These are phyloP conservation scores for Cerioporus squamosus DNA, from an alignment of 1,284 basidiomycete genomes.

Conservation along the genomic window DNA sequence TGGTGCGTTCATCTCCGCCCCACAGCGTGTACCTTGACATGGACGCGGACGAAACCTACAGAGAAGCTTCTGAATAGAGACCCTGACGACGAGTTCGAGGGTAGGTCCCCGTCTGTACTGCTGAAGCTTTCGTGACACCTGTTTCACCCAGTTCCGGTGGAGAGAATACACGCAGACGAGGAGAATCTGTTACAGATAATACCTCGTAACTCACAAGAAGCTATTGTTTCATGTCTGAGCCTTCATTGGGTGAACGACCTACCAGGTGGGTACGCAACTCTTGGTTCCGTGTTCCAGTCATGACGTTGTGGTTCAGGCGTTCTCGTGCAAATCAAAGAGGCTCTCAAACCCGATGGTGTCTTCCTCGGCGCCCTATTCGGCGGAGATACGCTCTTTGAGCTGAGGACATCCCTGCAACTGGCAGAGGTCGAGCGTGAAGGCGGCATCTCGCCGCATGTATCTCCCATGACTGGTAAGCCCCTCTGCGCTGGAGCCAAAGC, in stretches of 20 bases:
- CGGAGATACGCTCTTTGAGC: constrained; percentile 96
- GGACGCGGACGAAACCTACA: constrained; percentile 32
- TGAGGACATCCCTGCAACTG: constrained; percentile 89
- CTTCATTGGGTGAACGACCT: constrained; percentile 99
- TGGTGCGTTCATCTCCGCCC: constrained; percentile 43
- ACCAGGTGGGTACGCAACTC: constrained; percentile 66
- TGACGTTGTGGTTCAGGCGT: constrained; percentile 54
- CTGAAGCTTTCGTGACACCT: not conserved
- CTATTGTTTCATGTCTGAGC: constrained; percentile 88
- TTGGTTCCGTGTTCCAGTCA: not conserved
- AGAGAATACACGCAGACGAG: constrained; percentile 79
- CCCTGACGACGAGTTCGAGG: constrained; percentile 74
- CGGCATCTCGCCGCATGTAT: constrained; percentile 93
- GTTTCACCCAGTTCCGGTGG: constrained; percentile 60
- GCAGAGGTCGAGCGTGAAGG: constrained; percentile 96
- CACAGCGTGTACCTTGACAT: not conserved
- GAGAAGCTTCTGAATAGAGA: constrained; percentile 75
- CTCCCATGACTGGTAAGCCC: constrained; percentile 90
- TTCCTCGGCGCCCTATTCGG: constrained; percentile 96
- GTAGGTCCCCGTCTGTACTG: constrained; percentile 42
- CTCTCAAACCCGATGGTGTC: constrained; percentile 90
- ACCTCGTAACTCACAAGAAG: constrained; percentile 82
- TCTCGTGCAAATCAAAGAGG: constrained; percentile 87
- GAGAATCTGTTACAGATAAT: constrained; percentile 72
- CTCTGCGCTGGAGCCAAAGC: not conserved